phyloP scores from a whole-genome alignment of 2,329 filamentous ascomycete genomes.

The Lanzia echinophila region DNA sequence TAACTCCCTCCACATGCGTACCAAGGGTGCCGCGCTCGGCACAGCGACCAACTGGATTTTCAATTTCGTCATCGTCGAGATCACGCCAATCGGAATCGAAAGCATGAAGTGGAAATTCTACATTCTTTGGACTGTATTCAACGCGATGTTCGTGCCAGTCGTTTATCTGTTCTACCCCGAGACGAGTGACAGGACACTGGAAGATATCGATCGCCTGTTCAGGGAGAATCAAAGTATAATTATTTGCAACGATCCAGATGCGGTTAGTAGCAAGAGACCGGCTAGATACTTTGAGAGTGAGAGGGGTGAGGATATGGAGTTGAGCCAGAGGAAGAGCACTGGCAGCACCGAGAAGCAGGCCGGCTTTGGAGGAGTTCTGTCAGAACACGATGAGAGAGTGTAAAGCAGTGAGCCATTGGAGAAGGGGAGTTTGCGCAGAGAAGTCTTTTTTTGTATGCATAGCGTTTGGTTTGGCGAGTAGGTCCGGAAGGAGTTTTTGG shows the following conservation, averaged over 20 bases:
- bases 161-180: conserved; percentile 46
- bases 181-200: conserved; percentile 29
- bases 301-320: background rate
- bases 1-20: conserved; percentile 44
- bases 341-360: background rate
- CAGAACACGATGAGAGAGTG: conserved; percentile 3
- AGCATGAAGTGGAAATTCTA: conserved; percentile 56
- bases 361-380: background rate
- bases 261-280: background rate
- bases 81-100: conserved; percentile 35
- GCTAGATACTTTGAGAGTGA: conserved; percentile 5
- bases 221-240: conserved; percentile 3
- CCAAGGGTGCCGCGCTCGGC: conserved; percentile 50
- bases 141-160: conserved; percentile 31
- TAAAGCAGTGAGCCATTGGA: background rate
- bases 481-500: background rate
- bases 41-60: conserved; percentile 42
- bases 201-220: conserved; percentile 7
- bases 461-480: background rate
- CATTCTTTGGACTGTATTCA: conserved; percentile 44
- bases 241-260: conserved; percentile 1
- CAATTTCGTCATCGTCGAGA: conserved; percentile 37
- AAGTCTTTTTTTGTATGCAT: background rate
- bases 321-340: background rate
- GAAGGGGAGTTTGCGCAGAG: background rate